phyloP scores from a whole-genome alignment of 2,329 filamentous ascomycete genomes.

The Leptographium radiaticola region DNA sequence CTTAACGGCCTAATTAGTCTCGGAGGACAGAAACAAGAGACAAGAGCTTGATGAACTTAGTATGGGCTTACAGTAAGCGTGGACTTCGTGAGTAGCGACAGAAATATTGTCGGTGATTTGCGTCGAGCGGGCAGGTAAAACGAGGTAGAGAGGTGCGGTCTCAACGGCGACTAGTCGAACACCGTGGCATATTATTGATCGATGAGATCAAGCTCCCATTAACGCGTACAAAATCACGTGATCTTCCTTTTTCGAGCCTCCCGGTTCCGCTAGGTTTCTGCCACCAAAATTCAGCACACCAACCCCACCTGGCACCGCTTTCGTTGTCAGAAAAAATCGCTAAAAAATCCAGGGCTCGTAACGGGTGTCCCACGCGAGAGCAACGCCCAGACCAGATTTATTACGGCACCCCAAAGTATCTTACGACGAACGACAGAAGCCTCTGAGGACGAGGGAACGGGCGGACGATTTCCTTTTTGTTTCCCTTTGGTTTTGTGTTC shows the following conservation, averaged over 20 bases:
- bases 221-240: constrained; percentile 1
- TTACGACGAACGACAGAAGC: too few species aligned
- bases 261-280: not conserved
- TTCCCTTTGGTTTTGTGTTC: not conserved
- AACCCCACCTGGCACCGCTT: not conserved
- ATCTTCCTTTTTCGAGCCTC: not conserved
- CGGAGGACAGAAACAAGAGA: not conserved
- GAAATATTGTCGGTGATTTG: not conserved
- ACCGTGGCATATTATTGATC: constrained; percentile 2
- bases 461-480: not conserved
- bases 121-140: not conserved
- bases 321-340: not conserved
- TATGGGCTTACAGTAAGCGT: not conserved
- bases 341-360: not conserved
- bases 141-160: not conserved
- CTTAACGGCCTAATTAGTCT: not conserved
- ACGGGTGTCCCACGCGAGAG: not conserved
- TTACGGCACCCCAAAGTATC: too few species aligned
- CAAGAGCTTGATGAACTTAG: not conserved
- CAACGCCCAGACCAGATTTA: not conserved
- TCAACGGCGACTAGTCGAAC: not conserved
- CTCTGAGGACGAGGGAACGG: too few species aligned
- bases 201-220: not conserved
- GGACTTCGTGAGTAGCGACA: not conserved
- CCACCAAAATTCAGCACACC: constrained; percentile 1